A percentile compares a stretch with the other conserved stretches of the same genome.
Evolutionary conservation across 2,329 filamentous ascomycete species (phyloP).

Genomic region (Didymella pinodella): DNA sequence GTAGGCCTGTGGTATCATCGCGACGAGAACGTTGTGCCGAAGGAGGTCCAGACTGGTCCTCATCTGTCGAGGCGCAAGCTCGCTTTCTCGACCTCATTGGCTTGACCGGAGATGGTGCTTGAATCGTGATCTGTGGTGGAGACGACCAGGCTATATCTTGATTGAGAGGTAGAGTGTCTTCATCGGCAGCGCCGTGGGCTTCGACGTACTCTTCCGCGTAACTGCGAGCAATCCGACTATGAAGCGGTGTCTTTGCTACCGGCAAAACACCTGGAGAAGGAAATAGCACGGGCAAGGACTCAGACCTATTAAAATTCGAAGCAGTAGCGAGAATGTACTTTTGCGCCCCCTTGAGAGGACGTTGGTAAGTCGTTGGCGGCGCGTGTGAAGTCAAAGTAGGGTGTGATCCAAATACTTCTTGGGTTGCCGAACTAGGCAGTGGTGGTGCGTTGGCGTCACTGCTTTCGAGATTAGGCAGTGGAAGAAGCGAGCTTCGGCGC

Average conservation of each 20-base stretch:
- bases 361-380: background rate
- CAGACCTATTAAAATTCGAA: background rate
- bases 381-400: background rate
- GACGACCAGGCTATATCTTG: background rate
- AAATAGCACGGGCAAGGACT: slow-evolving; percentile 14
- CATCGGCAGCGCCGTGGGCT: background rate
- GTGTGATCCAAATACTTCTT: background rate
- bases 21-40: slow-evolving; percentile 5
- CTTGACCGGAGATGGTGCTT: slow-evolving; percentile 17
- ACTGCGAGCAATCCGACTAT: background rate
- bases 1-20: slow-evolving; percentile 17
- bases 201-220: background rate
- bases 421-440: background rate
- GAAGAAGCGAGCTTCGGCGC: background rate
- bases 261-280: slow-evolving; percentile 19
- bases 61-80: background rate
- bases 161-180: background rate
- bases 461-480: background rate
- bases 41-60: background rate
- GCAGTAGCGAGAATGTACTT: background rate
- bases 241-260: background rate
- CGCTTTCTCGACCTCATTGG: slow-evolving; percentile 16
- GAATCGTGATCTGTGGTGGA: slow-evolving; percentile 10
- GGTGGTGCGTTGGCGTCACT: background rate
- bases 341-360: background rate